Percentiles rank a stretch among this genome's conserved stretches.
phyloP scores from a whole-genome alignment of 495 filamentous ascomycete genomes.

The Penicillium argentinense region DNA sequence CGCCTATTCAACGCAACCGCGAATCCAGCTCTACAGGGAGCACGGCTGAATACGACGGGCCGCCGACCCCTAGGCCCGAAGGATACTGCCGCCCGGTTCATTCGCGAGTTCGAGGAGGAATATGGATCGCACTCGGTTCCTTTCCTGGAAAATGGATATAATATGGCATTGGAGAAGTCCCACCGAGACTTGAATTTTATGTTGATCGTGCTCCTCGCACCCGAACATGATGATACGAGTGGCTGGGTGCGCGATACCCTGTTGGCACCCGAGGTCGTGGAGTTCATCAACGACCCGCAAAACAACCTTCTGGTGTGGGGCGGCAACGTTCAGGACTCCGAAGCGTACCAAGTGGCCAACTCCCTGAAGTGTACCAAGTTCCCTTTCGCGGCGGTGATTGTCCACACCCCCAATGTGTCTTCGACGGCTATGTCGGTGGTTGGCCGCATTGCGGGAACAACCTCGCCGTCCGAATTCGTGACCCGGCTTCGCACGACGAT shows the following conservation, averaged over 20 bases:
- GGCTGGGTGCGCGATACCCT: constrained; percentile 83
- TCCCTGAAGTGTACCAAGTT: constrained; percentile 85
- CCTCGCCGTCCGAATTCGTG: constrained; percentile 64
- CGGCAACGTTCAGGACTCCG: constrained; percentile 86
- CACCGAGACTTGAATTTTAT: constrained; percentile 91
- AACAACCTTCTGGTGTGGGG: constrained; percentile 87
- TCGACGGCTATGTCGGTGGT: constrained; percentile 85
- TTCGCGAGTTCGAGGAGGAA: constrained; percentile 90
- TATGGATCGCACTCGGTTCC: constrained; percentile 69
- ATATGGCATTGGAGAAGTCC: constrained; percentile 81
- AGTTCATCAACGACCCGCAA: constrained; percentile 66
- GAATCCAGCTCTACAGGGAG: constrained; percentile 48
- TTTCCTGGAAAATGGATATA: constrained; percentile 84
- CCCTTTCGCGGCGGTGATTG: constrained; percentile 81
- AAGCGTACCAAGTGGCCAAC: constrained; percentile 86
- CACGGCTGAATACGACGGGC: constrained; percentile 63
- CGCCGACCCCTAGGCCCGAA: constrained; percentile 74
- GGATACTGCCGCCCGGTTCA: constrained; percentile 85
- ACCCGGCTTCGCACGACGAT: constrained; percentile 70
- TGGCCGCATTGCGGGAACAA: constrained; percentile 68
- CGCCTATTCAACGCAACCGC: constrained; percentile 56
- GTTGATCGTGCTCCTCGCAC: constrained; percentile 78
- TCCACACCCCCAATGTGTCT: constrained; percentile 77
- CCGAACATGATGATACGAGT: constrained; percentile 89
- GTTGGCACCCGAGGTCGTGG: constrained; percentile 67